These are phyloP conservation scores for Apiospora pterosperma DNA, from an alignment of 2,329 filamentous ascomycete genomes.

Conservation along the genomic window DNA sequence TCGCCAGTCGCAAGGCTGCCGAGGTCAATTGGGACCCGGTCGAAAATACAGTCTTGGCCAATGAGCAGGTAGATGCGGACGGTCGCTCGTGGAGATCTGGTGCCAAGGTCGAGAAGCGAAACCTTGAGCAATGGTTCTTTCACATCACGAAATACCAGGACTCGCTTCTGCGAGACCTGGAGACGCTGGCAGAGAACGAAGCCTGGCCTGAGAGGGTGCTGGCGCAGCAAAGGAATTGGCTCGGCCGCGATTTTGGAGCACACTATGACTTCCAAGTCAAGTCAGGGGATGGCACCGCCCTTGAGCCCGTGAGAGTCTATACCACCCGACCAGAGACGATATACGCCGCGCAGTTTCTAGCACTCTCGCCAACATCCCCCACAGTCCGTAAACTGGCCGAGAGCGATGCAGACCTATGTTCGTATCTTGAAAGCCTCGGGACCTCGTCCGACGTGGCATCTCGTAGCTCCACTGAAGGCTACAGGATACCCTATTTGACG, in stretches of 20 bases:
- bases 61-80: constrained; percentile 87
- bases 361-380: constrained; percentile 70
- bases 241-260: constrained; percentile 74
- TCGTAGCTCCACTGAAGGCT: constrained; percentile 62
- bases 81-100: constrained; percentile 86
- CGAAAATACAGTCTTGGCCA: constrained; percentile 84
- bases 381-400: constrained; percentile 61
- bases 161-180: constrained; percentile 66
- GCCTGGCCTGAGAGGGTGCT: constrained; percentile 82
- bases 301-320: constrained; percentile 62
- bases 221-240: constrained; percentile 83
- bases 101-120: constrained; percentile 75
- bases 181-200: constrained; percentile 57
- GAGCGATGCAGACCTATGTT: constrained; percentile 57
- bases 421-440: constrained; percentile 64
- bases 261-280: constrained; percentile 67
- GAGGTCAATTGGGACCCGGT: constrained; percentile 89
- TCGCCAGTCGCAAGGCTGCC: constrained; percentile 81
- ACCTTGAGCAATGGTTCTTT: constrained; percentile 86
- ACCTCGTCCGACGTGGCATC: constrained; percentile 34
- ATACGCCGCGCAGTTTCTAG: constrained; percentile 83
- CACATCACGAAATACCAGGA: constrained; percentile 78
- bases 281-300: constrained; percentile 35
- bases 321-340: constrained; percentile 84
- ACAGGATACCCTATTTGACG: constrained; percentile 56